A percentile compares a stretch with the other conserved stretches of the same genome.
phyloP scores from a whole-genome alignment of 2,329 filamentous ascomycete genomes.

The Diaporthe amygdali region DNA sequence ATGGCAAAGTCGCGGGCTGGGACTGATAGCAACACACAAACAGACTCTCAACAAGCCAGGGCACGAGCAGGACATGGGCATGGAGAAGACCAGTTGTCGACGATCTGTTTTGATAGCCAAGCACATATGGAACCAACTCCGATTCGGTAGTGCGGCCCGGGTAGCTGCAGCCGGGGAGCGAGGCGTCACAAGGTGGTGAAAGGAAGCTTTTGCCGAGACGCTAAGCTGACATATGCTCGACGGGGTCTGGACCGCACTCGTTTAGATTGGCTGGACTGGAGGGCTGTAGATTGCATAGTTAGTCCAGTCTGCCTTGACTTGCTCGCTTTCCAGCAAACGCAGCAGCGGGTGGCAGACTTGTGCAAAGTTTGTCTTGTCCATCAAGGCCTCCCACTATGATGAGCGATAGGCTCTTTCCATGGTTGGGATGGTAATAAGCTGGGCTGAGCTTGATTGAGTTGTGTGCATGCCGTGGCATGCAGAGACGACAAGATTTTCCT shows the following conservation, averaged over 20 bases:
- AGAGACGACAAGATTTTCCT: background rate
- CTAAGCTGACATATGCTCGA: background rate
- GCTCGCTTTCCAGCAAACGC: background rate
- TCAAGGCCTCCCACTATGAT: background rate
- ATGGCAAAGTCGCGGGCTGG: background rate
- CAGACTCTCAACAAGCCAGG: background rate
- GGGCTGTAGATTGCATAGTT: background rate
- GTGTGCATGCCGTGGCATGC: background rate
- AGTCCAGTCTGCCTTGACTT: background rate
- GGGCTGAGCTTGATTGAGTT: background rate
- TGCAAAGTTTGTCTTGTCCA: background rate
- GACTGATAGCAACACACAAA: background rate
- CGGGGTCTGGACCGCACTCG: background rate
- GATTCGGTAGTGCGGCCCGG: slow-evolving; percentile 11
- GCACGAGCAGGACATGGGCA: slow-evolving; percentile 2
- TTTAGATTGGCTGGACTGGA: background rate
- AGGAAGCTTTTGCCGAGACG: slow-evolving; percentile 12
- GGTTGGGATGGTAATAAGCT: background rate
- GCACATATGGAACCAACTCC: background rate
- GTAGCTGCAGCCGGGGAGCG: slow-evolving; percentile 10
- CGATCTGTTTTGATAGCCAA: background rate
- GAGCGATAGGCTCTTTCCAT: background rate
- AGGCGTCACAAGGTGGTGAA: background rate
- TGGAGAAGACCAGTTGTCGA: background rate
- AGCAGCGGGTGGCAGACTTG: background rate